Percentiles rank a stretch among this genome's conserved stretches.
These are phyloP conservation scores for Danielozyma ontarioensis DNA, from an alignment of 805 yeast species.

Conservation along the genomic window DNA sequence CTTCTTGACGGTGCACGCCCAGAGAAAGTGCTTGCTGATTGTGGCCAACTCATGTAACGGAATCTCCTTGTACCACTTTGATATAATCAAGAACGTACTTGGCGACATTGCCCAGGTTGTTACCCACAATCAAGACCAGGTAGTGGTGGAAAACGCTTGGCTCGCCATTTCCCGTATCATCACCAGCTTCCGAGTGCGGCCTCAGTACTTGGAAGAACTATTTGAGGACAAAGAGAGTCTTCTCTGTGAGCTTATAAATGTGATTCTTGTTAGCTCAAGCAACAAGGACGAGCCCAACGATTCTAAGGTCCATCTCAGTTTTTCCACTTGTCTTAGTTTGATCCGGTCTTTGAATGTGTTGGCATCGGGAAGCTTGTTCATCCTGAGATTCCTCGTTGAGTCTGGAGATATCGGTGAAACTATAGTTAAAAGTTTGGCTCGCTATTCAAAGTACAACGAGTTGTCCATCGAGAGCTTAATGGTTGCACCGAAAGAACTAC, in stretches of 20 bases:
- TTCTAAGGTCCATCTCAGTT: conserved; percentile 21
- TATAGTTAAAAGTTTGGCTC: conserved; percentile 46
- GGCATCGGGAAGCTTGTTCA: conserved; percentile 38
- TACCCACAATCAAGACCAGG: conserved; percentile 49
- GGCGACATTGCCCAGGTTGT: conserved; percentile 56
- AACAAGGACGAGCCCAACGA: conserved; percentile 15
- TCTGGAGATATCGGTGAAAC: conserved; percentile 44
- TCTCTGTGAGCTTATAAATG: conserved; percentile 17
- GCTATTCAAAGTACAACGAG: conserved; percentile 35
- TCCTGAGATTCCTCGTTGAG: conserved; percentile 39
- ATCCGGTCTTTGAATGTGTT: conserved; percentile 42
- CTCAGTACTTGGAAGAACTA: conserved; percentile 42
- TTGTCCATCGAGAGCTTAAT: conserved; percentile 65
- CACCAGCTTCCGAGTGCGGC: conserved; percentile 41
- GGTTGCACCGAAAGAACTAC: conserved; percentile 66
- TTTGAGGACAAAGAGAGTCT: conserved; percentile 14
- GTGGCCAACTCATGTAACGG: conserved; percentile 64
- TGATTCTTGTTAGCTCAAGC: conserved; percentile 20
- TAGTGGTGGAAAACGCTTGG: conserved; percentile 62
- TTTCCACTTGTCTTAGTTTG: conserved; percentile 35
- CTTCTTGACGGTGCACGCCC: conserved; percentile 85
- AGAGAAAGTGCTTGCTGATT: conserved; percentile 69
- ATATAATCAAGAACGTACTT: conserved; percentile 50
- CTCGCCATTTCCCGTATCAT: conserved; percentile 55
- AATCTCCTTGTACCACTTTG: conserved; percentile 40